Evolutionary conservation across 1,284 basidiomycete species (phyloP), one percentile per base, ranked within the genome.

Genomic region (Abortiporus biennis): DNA sequence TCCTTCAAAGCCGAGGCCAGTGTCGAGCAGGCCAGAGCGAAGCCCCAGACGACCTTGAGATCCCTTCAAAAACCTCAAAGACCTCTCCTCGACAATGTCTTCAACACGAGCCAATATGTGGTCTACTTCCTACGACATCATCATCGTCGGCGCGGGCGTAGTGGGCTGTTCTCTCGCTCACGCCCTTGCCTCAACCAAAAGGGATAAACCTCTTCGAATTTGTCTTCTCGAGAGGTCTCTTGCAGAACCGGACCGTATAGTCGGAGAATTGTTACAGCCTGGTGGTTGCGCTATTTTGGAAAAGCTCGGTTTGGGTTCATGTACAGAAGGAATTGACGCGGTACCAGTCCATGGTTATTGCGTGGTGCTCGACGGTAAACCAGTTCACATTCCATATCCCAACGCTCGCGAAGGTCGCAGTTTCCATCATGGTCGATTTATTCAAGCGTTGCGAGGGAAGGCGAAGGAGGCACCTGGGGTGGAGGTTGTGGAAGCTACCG

Each of bases 231-330:
- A 96, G 65, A 79, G 93, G 36, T 95, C 95, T 30, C 74, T 98
- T 9, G 72, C 83, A 0, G 87, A 94, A 62, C 95, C 96, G 0
- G 92, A 98, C 71, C 79, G 95, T 19, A 98, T 99, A 54, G 95
- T 99, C 29, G 95, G 96, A 27, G 96, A 99, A 65, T 80, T 99
- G 1, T 71, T 99, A 16, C 95, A 99, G 58, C 96, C 96, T 0
- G 94, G 89, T 1, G 96, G 96, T 4, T 83, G 94, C 16, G 70
- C 73, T 3, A 84, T 92, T 0, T 68, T 99, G 37, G 66, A 78
- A 47, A 67, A 77, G 42, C 78, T 99, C 15, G 94, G 92, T 1
- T 65, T 99, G 54, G 78, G 80, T 40, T 68, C 68, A 4, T 79
- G 78, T 45, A 66, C 97, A 35, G 85, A 95, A 23, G 83, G 76